These are phyloP conservation scores for Colletotrichum agaves DNA, from an alignment of 2,329 filamentous ascomycete genomes.

Conservation along the genomic window DNA sequence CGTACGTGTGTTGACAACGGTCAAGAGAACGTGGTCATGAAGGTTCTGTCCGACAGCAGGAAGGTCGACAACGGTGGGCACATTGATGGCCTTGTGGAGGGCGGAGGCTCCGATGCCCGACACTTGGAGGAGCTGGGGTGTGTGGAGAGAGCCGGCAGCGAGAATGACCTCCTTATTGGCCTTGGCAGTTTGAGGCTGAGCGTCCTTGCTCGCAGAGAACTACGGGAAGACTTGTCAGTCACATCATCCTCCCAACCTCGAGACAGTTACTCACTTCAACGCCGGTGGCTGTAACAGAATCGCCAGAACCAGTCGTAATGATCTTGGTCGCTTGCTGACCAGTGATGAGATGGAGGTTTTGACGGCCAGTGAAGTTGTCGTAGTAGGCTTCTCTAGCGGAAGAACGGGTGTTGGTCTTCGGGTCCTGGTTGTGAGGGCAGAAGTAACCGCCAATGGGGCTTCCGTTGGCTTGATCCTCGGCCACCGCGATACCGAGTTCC, in stretches of 20 bases:
- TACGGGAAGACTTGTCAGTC: not conserved
- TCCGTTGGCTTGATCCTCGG: slow-evolving; percentile 36
- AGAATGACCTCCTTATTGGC: slow-evolving; percentile 53
- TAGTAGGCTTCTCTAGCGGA: slow-evolving; percentile 45
- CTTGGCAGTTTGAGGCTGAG: slow-evolving; percentile 4
- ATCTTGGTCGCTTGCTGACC: slow-evolving; percentile 44
- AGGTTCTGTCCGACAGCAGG: slow-evolving; percentile 38
- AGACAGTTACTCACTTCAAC: slow-evolving; percentile 32
- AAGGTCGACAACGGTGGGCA: slow-evolving; percentile 32
- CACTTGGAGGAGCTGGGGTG: slow-evolving; percentile 58
- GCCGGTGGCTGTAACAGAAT: slow-evolving; percentile 34
- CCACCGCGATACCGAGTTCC: slow-evolving; percentile 38
- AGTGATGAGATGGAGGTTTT: slow-evolving; percentile 45
- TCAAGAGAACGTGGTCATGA: slow-evolving; percentile 35
- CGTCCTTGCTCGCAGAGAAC: slow-evolving; percentile 21
- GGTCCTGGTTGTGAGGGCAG: slow-evolving; percentile 41
- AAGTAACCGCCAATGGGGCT: slow-evolving; percentile 40
- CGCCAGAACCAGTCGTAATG: slow-evolving; percentile 19
- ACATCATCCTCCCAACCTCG: not conserved
- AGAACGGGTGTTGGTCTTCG: slow-evolving; percentile 42
- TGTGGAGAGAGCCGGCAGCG: slow-evolving; percentile 53
- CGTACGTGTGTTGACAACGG: slow-evolving; percentile 29
- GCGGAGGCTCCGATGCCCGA: slow-evolving; percentile 57
- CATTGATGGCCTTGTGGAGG: slow-evolving; percentile 30
- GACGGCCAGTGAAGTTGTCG: slow-evolving; percentile 38